phyloP scores from a whole-genome alignment of 768 basidiomycete species.

The Leucocoprinus sp. region DNA sequence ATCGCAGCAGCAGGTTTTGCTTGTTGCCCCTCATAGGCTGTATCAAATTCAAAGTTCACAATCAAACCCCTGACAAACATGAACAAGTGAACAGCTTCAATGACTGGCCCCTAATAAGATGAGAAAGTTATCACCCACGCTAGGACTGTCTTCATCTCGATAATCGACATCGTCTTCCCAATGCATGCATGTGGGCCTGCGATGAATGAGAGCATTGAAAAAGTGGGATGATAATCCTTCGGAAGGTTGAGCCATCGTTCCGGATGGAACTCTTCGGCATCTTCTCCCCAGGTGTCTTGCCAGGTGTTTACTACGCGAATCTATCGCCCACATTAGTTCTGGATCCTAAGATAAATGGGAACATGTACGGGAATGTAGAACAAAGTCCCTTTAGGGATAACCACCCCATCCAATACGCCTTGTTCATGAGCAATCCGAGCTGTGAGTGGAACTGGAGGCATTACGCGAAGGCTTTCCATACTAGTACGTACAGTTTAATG shows the following conservation, averaged over 20 bases:
- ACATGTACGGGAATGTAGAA: slow-evolving; percentile 30
- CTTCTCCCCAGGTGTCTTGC: slow-evolving; percentile 41
- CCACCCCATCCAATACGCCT: slow-evolving; percentile 32
- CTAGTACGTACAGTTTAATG: slow-evolving; percentile 14
- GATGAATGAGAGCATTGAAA: slow-evolving; percentile 34
- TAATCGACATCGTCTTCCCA: slow-evolving; percentile 39
- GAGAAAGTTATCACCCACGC: slow-evolving; percentile 18
- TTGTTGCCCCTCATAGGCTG: slow-evolving; percentile 29
- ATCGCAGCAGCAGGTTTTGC: slow-evolving; percentile 23
- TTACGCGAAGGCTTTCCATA: slow-evolving; percentile 32
- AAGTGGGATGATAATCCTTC: slow-evolving; percentile 24
- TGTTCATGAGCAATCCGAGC: slow-evolving; percentile 29
- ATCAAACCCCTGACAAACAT: slow-evolving; percentile 23
- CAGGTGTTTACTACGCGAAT: slow-evolving; percentile 44
- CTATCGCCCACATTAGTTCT: slow-evolving; percentile 16
- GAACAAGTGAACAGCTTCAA: background rate
- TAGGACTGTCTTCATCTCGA: slow-evolving; percentile 41
- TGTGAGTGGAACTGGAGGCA: slow-evolving; percentile 33
- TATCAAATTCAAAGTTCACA: slow-evolving; percentile 33
- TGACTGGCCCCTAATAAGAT: too few relatives aligned
- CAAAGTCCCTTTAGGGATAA: slow-evolving; percentile 35
- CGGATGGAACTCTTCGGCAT: slow-evolving; percentile 44
- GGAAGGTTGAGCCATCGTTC: slow-evolving; percentile 38
- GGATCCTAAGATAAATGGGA: background rate
- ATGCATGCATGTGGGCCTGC: slow-evolving; percentile 40